These are phyloP conservation scores for Claviceps sp. DNA, from an alignment of 2,329 filamentous ascomycete genomes.

Conservation along the genomic window DNA sequence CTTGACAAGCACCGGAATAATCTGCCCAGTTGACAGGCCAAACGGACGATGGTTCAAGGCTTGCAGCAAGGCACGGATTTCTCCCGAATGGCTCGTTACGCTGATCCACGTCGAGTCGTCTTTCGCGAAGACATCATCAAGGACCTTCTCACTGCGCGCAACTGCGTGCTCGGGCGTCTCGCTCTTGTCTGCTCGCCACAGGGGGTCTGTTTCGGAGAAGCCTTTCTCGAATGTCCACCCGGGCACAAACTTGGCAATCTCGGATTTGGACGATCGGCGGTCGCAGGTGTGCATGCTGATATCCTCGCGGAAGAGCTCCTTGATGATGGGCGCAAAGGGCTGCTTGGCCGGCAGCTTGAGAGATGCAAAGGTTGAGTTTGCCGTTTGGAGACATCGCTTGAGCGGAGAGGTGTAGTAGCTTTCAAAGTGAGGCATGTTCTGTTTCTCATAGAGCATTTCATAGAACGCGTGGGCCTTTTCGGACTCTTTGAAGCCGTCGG, in stretches of 20 bases:
- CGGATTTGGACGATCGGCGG: conserved; percentile 39
- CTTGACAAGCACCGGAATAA: conserved; percentile 55
- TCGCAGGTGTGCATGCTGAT: conserved; percentile 59
- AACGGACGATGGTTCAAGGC: conserved; percentile 51
- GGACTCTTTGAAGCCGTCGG: conserved; percentile 43
- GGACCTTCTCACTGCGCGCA: conserved; percentile 30
- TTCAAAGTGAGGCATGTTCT: conserved; percentile 47
- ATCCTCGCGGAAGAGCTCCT: conserved; percentile 52
- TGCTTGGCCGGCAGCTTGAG: conserved; percentile 35
- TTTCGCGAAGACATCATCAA: conserved; percentile 43
- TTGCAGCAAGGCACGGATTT: conserved; percentile 36
- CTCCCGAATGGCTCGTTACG: conserved; percentile 47
- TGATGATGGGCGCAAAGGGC: conserved; percentile 45
- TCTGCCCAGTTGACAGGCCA: conserved; percentile 48
- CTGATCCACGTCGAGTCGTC: conserved; percentile 43
- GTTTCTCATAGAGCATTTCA: conserved; percentile 33
- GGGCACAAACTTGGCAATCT: conserved; percentile 39
- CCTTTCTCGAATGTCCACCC: conserved; percentile 43
- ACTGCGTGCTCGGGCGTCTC: conserved; percentile 36
- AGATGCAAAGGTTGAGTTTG: conserved; percentile 44
- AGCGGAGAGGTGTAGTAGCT: conserved; percentile 54
- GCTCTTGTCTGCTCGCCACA: conserved; percentile 28
- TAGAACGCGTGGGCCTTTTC: conserved; percentile 46
- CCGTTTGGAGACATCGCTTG: conserved; percentile 48
- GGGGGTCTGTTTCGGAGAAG: conserved; percentile 41